Conservation (phyloP, 2,329 filamentous ascomycete genomes). For the Arthrocladium fulminans region DNA sequence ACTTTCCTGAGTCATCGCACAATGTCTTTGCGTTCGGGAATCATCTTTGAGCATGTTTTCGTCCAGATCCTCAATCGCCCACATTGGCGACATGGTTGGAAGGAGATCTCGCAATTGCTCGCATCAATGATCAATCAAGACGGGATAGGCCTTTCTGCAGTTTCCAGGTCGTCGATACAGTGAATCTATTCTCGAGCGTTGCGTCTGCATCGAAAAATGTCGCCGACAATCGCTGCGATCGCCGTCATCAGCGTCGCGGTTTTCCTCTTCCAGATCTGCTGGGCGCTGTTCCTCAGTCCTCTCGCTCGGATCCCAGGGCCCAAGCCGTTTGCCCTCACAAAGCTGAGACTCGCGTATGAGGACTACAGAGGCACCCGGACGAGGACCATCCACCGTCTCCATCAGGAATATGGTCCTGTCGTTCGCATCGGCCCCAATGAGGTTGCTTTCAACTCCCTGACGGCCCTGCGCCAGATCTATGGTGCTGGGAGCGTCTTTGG, state of each 20-base stretch:
- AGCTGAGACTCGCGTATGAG: neutral
- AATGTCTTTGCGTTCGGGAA: no score
- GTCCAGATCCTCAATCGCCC: no score
- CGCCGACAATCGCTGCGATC: neutral
- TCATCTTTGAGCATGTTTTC: no score
- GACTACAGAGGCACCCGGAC: neutral
- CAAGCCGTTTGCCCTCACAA: neutral
- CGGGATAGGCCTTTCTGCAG: no score
- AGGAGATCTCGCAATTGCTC: no score
- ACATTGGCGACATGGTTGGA: no score
- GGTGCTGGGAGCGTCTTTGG: no score
- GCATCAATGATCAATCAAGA: no score
- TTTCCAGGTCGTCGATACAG: no score
- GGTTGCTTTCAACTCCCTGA: neutral
- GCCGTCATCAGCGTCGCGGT: neutral
- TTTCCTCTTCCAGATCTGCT: neutral
- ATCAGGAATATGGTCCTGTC: conserved; percentile 12
- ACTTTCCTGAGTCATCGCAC: no score
- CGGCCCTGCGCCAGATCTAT: neutral
- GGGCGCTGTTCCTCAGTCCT: neutral
- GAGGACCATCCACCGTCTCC: neutral
- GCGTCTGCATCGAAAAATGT: no score
- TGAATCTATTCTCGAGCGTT: no score
- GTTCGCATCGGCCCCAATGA: conserved; percentile 21
- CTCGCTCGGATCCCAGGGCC: neutral